These are phyloP conservation scores for Dothistroma septosporum DNA, from an alignment of 2,329 filamentous ascomycete species.

Conservation along the genomic window DNA sequence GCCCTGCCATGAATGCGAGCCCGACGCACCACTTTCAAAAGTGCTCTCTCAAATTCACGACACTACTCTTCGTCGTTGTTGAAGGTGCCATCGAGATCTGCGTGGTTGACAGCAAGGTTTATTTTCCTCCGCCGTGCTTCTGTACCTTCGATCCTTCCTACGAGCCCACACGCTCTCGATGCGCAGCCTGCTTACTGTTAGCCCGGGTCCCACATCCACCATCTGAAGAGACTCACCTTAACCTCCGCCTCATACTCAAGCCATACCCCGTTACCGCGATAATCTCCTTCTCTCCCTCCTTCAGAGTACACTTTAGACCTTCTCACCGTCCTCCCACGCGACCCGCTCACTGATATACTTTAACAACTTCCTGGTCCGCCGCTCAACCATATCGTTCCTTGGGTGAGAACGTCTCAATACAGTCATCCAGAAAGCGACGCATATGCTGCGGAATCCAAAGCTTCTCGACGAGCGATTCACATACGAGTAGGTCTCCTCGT, in stretches of 20 bases:
- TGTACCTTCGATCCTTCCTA: neutral
- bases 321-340: constrained; percentile 11
- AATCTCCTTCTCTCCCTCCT: constrained; percentile 34
- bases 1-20: neutral
- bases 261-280: constrained; percentile 33
- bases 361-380: constrained; percentile 50
- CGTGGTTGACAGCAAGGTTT: constrained; percentile 1
- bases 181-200: constrained; percentile 21
- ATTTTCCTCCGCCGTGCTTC: constrained; percentile 2
- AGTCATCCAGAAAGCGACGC: constrained; percentile 53
- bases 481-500: constrained; percentile 55
- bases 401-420: constrained; percentile 55
- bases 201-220: neutral
- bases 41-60: neutral
- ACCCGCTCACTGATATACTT: constrained; percentile 44
- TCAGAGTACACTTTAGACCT: constrained; percentile 34
- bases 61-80: neutral
- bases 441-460: constrained; percentile 65
- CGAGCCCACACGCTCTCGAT: constrained; percentile 4
- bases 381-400: constrained; percentile 66
- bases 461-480: constrained; percentile 56
- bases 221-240: constrained; percentile 15
- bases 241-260: constrained; percentile 39
- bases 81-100: neutral
- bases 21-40: neutral